phyloP scores from a whole-genome alignment of 2,329 filamentous ascomycete genomes.

The Fusarium sp. region DNA sequence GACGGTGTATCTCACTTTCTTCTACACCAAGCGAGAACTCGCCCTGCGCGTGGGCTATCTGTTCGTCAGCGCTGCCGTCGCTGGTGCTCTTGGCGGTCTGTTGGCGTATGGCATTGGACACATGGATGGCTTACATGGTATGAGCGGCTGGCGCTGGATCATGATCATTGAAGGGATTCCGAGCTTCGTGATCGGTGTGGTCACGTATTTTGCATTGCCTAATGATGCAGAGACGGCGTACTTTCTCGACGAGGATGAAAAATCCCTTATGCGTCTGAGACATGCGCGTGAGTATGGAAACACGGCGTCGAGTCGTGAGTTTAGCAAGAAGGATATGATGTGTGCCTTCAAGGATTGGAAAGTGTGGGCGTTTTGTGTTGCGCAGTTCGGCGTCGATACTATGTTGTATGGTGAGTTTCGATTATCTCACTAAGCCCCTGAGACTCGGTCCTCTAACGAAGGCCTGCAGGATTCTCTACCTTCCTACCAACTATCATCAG shows the following conservation, averaged over 20 bases:
- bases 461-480: conserved; percentile 71
- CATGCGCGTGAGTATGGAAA: conserved; percentile 58
- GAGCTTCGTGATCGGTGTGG: conserved; percentile 52
- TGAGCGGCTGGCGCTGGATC: conserved; percentile 79
- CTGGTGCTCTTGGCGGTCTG: conserved; percentile 77
- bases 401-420: conserved; percentile 71
- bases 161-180: conserved; percentile 65
- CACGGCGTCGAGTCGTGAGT: conserved; percentile 58
- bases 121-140: conserved; percentile 74
- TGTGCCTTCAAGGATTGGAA: conserved; percentile 80
- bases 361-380: conserved; percentile 75
- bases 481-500: conserved; percentile 84
- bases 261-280: conserved; percentile 70
- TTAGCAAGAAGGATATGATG: conserved; percentile 70
- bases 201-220: conserved; percentile 50
- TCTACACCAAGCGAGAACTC: conserved; percentile 79
- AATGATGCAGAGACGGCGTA: conserved; percentile 63
- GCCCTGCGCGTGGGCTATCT: conserved; percentile 79
- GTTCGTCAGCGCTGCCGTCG: conserved; percentile 76
- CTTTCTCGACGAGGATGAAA: conserved; percentile 67
- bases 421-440: not conserved
- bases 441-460: not conserved
- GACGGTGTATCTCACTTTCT: conserved; percentile 77
- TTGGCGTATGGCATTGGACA: conserved; percentile 79
- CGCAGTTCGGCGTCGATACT: conserved; percentile 78